Conservation (phyloP, 2,329 filamentous ascomycete species). For the Penicillium sp. region DNA sequence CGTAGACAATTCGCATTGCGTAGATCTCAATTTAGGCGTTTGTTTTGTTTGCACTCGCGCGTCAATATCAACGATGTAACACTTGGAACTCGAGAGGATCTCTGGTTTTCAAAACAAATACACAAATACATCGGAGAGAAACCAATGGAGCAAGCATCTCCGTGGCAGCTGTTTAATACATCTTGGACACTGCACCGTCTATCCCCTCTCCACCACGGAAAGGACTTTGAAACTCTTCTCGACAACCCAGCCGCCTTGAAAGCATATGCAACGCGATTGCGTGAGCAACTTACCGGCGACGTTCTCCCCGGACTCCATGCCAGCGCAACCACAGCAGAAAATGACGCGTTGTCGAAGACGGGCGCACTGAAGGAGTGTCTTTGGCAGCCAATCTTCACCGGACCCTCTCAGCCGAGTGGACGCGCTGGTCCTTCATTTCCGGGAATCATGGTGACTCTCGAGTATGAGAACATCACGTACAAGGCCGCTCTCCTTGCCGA, state of each 20-base stretch:
- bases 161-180: conserved; percentile 47
- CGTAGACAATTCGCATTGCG: background rate
- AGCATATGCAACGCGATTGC: conserved; percentile 46
- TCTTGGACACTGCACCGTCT: conserved; percentile 52
- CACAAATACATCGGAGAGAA: background rate
- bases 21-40: conserved; percentile 6
- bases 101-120: background rate
- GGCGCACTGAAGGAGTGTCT: conserved; percentile 46
- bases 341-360: conserved; percentile 41
- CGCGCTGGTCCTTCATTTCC: conserved; percentile 19
- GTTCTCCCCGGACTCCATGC: conserved; percentile 45
- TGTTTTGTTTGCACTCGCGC: conserved; percentile 22
- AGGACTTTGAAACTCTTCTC: conserved; percentile 34
- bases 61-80: conserved; percentile 7
- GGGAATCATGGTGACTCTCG: conserved; percentile 47
- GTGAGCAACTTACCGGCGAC: conserved; percentile 48
- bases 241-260: conserved; percentile 36
- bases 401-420: conserved; percentile 20
- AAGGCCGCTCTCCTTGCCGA: conserved; percentile 48
- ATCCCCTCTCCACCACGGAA: conserved; percentile 50
- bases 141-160: conserved; percentile 27
- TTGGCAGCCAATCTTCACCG: conserved; percentile 39
- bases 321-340: conserved; percentile 25
- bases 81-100: background rate
- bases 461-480: conserved; percentile 48